Conservation (phyloP, 495 filamentous ascomycete species). For the Lasiosphaeriaceae sp. region DNA sequence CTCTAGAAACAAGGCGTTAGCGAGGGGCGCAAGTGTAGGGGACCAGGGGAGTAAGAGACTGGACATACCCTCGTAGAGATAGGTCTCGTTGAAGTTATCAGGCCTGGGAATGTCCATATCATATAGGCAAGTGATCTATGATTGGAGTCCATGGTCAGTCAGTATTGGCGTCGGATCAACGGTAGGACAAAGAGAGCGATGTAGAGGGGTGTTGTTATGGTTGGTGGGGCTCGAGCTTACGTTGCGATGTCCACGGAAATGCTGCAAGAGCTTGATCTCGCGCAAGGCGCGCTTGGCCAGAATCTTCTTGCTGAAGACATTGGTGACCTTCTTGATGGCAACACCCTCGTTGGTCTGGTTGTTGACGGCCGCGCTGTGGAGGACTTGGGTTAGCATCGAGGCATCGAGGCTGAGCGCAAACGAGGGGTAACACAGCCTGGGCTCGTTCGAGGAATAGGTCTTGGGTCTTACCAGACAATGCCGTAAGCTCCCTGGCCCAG, state of each 20-base stretch:
- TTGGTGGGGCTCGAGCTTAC: conserved; percentile 31
- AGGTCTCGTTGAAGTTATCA: conserved; percentile 98
- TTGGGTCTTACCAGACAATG: conserved; percentile 84
- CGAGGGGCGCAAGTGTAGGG: background rate
- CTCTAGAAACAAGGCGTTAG: conserved; percentile 49
- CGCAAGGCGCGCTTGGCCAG: conserved; percentile 93
- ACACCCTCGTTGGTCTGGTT: conserved; percentile 89
- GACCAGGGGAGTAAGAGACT: background rate
- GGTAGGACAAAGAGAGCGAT: background rate
- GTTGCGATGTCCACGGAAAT: conserved; percentile 78
- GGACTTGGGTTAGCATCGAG: conserved; percentile 15
- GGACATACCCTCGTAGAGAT: conserved; percentile 87
- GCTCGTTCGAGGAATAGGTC: background rate
- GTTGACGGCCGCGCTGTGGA: conserved; percentile 81
- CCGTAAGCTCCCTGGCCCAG: conserved; percentile 96
- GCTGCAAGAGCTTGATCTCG: conserved; percentile 97
- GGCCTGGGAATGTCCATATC: conserved; percentile 99
- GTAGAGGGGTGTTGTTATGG: background rate
- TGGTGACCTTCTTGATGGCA: conserved; percentile 98
- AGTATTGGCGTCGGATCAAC: background rate
- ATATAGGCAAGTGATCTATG: conserved; percentile 94
- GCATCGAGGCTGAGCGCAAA: background rate
- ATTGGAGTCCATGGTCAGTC: conserved; percentile 4
- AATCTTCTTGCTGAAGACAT: conserved; percentile 99
- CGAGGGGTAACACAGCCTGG: background rate